These are phyloP conservation scores for Neurospora sp. DNA, from an alignment of 495 filamentous ascomycete genomes.

Conservation along the genomic window DNA sequence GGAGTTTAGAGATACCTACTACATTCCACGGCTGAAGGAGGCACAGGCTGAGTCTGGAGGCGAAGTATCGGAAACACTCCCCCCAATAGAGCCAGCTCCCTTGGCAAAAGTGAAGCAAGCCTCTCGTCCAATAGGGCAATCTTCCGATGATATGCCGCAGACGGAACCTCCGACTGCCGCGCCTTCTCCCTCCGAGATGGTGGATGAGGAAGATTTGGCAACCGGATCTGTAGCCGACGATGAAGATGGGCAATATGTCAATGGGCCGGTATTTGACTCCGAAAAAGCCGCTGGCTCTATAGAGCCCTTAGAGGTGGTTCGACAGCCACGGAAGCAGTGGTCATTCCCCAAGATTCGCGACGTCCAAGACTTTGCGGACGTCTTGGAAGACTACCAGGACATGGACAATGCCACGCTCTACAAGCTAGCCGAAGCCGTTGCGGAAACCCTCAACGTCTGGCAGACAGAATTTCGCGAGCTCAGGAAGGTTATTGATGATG, in stretches of 20 bases:
- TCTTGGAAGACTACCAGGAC: constrained; percentile 25
- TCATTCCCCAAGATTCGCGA: constrained; percentile 27
- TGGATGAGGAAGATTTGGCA: constrained; percentile 8
- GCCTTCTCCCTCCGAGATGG: constrained; percentile 12
- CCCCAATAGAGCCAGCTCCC: neutral
- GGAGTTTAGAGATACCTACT: constrained; percentile 14
- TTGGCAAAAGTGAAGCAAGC: neutral
- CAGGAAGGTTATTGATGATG: constrained; percentile 42
- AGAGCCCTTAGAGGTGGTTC: constrained; percentile 16
- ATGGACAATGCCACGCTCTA: constrained; percentile 42
- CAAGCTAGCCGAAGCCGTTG: constrained; percentile 40
- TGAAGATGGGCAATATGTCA: constrained; percentile 13
- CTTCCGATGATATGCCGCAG: neutral
- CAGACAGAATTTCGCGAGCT: constrained; percentile 57
- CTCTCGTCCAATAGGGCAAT: constrained; percentile 1
- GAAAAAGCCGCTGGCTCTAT: constrained; percentile 6
- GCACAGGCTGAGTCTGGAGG: constrained; percentile 1
- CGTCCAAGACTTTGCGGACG: constrained; percentile 21
- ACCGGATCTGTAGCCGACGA: constrained; percentile 9
- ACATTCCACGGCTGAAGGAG: constrained; percentile 9
- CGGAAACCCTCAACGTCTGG: constrained; percentile 43
- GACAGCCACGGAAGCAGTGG: constrained; percentile 15
- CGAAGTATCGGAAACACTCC: neutral
- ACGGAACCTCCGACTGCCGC: constrained; percentile 12
- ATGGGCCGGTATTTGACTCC: constrained; percentile 1